phyloP scores from a whole-genome alignment of 2,329 filamentous ascomycete species.

The Colletotrichum coccodes region DNA sequence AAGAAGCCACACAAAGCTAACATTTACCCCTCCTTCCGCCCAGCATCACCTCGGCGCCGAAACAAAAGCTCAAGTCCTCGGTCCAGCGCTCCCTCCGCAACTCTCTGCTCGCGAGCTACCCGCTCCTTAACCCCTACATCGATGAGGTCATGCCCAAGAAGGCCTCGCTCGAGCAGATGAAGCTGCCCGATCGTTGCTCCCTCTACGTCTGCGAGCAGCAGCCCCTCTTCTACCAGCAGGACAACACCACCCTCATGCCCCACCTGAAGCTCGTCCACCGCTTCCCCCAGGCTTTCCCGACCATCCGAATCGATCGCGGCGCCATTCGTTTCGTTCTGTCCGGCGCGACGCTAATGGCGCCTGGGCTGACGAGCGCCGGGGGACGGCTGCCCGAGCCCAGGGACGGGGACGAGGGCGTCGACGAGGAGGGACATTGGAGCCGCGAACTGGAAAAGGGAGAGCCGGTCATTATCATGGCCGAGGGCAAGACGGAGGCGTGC shows the following conservation, averaged over 20 bases:
- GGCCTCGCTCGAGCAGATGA: slow-evolving; percentile 87
- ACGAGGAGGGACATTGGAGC: slow-evolving; percentile 66
- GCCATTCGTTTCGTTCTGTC: slow-evolving; percentile 96
- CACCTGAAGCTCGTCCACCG: slow-evolving; percentile 91
- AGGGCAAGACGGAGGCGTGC: slow-evolving; percentile 93
- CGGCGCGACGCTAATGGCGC: slow-evolving; percentile 95
- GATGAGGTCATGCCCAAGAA: slow-evolving; percentile 98
- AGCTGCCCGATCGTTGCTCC: slow-evolving; percentile 89
- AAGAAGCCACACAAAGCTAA: no score
- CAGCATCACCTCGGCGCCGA: slow-evolving; percentile 80
- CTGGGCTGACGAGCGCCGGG: slow-evolving; percentile 86
- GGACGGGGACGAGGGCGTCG: slow-evolving; percentile 55
- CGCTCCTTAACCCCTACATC: slow-evolving; percentile 85
- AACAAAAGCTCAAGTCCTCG: slow-evolving; percentile 97
- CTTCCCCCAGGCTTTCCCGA: slow-evolving; percentile 86
- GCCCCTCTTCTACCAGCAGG: slow-evolving; percentile 93
- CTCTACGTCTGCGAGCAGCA: slow-evolving; percentile 84
- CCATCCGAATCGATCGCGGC: slow-evolving; percentile 90
- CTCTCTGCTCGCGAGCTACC: slow-evolving; percentile 86
- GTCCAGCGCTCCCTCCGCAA: slow-evolving; percentile 88
- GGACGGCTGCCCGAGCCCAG: slow-evolving; percentile 76
- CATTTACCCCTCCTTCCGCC: slow-evolving; percentile 34
- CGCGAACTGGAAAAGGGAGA: slow-evolving; percentile 81
- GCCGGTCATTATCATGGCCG: slow-evolving; percentile 88
- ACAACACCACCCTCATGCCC: slow-evolving; percentile 79